phyloP scores from a whole-genome alignment of 192 early-diverging fungal genomes.

The Hyaloraphidium curvatum region DNA sequence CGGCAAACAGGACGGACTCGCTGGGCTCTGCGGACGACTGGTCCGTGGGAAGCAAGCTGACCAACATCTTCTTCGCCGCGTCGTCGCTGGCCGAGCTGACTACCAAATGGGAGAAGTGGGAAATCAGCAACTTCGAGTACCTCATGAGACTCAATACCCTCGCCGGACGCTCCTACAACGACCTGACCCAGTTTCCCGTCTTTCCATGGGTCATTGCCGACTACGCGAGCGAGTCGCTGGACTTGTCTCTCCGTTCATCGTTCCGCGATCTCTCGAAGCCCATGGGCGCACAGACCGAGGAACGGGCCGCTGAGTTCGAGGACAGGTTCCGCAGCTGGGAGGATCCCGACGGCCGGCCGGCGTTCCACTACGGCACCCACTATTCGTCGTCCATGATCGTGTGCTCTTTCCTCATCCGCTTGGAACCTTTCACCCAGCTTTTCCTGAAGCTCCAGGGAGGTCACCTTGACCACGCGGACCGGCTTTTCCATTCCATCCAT shows the following conservation, averaged over 20 bases:
- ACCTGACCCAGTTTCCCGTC: conserved; percentile 91
- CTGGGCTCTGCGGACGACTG: conserved; percentile 14
- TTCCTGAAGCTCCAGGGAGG: conserved; percentile 60
- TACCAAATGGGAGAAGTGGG: conserved; percentile 59
- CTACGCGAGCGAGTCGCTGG: conserved; percentile 53
- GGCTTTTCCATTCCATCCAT: conserved; percentile 54
- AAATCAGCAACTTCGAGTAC: conserved; percentile 92
- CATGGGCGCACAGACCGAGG: conserved; percentile 63
- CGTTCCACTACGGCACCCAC: conserved; percentile 91
- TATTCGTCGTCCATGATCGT: conserved; percentile 86
- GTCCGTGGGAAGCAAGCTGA: conserved; percentile 22
- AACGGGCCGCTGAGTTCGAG: conserved; percentile 40
- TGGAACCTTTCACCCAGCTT: conserved; percentile 77
- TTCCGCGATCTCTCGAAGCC: conserved; percentile 83
- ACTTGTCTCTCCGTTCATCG: conserved; percentile 48
- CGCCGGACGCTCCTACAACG: conserved; percentile 63
- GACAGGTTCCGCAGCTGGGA: conserved; percentile 45
- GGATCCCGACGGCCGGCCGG: conserved; percentile 7
- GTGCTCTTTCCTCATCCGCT: conserved; percentile 66
- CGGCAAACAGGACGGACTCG: conserved; percentile 18
- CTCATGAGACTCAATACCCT: conserved; percentile 82
- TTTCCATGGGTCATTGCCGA: conserved; percentile 86
- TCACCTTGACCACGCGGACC: conserved; percentile 66
- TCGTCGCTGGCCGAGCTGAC: conserved; percentile 46
- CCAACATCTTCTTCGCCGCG: conserved; percentile 38